phyloP scores from a whole-genome alignment of 75 land plant genomes.

The Cupressus sempervirens region DNA sequence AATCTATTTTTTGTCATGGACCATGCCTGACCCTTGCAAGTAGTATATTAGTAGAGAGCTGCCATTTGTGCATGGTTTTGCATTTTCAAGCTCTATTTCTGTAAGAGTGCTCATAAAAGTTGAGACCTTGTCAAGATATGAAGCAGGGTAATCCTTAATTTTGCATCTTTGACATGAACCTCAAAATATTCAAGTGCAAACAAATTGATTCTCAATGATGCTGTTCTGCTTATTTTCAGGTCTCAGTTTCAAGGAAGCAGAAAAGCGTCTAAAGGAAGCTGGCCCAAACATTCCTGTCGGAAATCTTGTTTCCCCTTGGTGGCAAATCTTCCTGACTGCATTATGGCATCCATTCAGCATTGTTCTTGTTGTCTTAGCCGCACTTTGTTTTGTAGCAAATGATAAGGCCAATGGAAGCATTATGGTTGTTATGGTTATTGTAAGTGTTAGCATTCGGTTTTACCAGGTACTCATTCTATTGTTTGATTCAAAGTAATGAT shows the following conservation, averaged over 20 bases:
- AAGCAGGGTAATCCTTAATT: neutral
- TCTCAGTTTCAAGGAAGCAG: conserved; percentile 49
- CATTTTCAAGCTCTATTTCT: neutral
- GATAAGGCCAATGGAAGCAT: conserved; percentile 46
- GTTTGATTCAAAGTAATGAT: neutral
- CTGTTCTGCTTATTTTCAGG: conserved; percentile 24
- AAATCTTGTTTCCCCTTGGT: conserved; percentile 30
- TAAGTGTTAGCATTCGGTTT: conserved; percentile 46
- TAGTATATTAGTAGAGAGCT: neutral
- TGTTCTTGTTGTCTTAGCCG: conserved; percentile 44
- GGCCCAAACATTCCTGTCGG: conserved; percentile 45
- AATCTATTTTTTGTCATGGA: neutral
- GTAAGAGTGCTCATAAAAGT: neutral
- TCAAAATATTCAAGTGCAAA: neutral
- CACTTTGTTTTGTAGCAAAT: conserved; percentile 31
- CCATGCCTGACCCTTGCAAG: neutral
- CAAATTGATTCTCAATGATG: neutral
- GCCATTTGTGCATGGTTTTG: neutral
- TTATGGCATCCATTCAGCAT: conserved; percentile 55
- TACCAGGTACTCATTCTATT: conserved; percentile 34
- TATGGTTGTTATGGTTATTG: conserved; percentile 44
- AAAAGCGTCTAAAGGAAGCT: conserved; percentile 33
- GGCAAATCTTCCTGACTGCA: conserved; percentile 46
- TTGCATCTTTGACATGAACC: neutral
- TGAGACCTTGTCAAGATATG: neutral